These are phyloP conservation scores for Deinandra increscens DNA, from an alignment of 129 eudicot species.

Conservation along the genomic window DNA sequence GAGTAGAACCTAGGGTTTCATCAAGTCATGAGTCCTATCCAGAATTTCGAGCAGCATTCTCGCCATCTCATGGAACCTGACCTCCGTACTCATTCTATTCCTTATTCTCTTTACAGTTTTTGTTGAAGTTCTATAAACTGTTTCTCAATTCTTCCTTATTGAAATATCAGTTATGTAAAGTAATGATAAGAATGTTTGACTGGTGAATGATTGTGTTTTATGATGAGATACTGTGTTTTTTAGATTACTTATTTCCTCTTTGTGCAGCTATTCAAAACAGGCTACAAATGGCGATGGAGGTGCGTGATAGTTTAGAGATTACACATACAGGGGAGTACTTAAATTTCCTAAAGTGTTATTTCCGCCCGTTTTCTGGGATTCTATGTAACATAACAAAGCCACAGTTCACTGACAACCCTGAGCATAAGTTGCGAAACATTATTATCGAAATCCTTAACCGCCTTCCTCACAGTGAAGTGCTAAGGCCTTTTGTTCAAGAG, in stretches of 20 bases:
- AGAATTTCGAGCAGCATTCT: slow-evolving; percentile 98
- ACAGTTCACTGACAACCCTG: slow-evolving; percentile 75
- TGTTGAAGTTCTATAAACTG: not conserved
- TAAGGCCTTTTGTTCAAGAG: slow-evolving; percentile 89
- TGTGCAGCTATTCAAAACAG: slow-evolving; percentile 69
- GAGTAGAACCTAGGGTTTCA: slow-evolving; percentile 36
- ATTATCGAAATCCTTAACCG: slow-evolving; percentile 85
- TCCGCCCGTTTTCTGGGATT: slow-evolving; percentile 74
- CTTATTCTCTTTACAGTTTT: slow-evolving; percentile 10
- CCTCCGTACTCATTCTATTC: slow-evolving; percentile 46
- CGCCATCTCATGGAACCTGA: slow-evolving; percentile 80
- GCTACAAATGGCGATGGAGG: slow-evolving; percentile 99
- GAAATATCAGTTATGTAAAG: not conserved
- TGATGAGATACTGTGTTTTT: not conserved
- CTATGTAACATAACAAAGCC: slow-evolving; percentile 78
- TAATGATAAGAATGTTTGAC: too few species aligned
- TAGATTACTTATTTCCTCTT: not conserved
- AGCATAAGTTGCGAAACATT: slow-evolving; percentile 79
- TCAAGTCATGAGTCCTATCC: slow-evolving; percentile 76
- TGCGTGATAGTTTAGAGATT: slow-evolving; percentile 95
- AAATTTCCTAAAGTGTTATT: slow-evolving; percentile 83
- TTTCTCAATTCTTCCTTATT: not conserved
- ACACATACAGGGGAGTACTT: slow-evolving; percentile 96
- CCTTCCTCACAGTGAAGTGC: slow-evolving; percentile 89
- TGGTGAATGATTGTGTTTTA: slow-evolving; percentile 7